Conservation (phyloP, 768 basidiomycete genomes). For the Fomitopsis pulvina region DNA sequence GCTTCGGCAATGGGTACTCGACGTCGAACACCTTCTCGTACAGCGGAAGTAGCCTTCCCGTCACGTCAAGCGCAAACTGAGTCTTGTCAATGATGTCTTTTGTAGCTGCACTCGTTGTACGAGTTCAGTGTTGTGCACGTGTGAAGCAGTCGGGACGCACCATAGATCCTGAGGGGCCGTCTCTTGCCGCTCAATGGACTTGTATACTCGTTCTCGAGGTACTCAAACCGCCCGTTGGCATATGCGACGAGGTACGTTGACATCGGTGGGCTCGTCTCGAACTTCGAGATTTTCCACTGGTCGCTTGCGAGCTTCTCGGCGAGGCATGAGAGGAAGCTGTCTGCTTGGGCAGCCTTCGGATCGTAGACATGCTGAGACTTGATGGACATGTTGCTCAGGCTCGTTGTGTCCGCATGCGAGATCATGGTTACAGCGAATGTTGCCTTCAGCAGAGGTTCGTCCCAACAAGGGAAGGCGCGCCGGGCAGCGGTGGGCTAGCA, state of each 20-base stretch:
- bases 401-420: slow-evolving; percentile 68
- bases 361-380: slow-evolving; percentile 48
- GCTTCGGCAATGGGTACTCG: slow-evolving; percentile 88
- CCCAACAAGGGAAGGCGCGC: slow-evolving; percentile 84
- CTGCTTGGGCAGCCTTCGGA: slow-evolving; percentile 17
- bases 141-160: slow-evolving; percentile 25
- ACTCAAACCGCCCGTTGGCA: slow-evolving; percentile 74
- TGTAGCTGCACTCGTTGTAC: slow-evolving; percentile 45
- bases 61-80: slow-evolving; percentile 84
- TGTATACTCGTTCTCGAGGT: slow-evolving; percentile 68
- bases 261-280: slow-evolving; percentile 79
- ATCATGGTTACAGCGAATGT: slow-evolving; percentile 74
- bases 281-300: slow-evolving; percentile 78
- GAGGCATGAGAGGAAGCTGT: slow-evolving; percentile 11
- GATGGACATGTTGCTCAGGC: slow-evolving; percentile 83
- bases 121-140: too few species aligned
- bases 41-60: slow-evolving; percentile 72
- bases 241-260: slow-evolving; percentile 87
- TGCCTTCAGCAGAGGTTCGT: slow-evolving; percentile 87
- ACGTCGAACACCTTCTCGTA: slow-evolving; percentile 93
- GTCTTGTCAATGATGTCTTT: slow-evolving; percentile 78
- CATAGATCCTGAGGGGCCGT: slow-evolving; percentile 80
- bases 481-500: slow-evolving; percentile 78
- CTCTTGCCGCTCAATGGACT: slow-evolving; percentile 76
- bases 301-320: slow-evolving; percentile 32